phyloP scores from a whole-genome alignment of 257 asterid species.

The Penstemon newberryi region DNA sequence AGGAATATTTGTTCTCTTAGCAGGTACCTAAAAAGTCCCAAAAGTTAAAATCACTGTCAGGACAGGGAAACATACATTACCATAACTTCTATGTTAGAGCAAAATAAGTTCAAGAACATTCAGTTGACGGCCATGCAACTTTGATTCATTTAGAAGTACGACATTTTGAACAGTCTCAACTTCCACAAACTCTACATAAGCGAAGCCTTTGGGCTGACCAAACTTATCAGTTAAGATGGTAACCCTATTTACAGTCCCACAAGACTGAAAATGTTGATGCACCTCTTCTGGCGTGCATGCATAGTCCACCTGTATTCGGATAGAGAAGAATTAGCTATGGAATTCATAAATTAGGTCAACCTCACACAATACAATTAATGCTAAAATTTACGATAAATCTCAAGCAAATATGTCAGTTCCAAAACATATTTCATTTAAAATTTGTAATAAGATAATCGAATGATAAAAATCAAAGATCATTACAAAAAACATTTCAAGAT shows the following conservation, averaged over 20 bases:
- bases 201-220: conserved; percentile 36
- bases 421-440: too few species aligned
- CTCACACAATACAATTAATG: not conserved
- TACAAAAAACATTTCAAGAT: too few species aligned
- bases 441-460: too few species aligned
- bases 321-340: conserved; percentile 8
- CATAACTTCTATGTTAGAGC: not conserved
- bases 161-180: conserved; percentile 52
- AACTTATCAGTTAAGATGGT: too few species aligned
- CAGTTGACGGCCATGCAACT: conserved; percentile 27
- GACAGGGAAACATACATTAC: not conserved
- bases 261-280: too few species aligned
- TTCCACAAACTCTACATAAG: conserved; percentile 55
- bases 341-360: not conserved
- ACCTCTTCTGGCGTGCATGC: too few species aligned
- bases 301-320: conserved; percentile 40
- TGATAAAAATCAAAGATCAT: too few species aligned
- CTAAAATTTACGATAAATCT: too few species aligned
- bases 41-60: conserved; percentile 4
- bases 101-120: conserved; percentile 39
- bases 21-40: conserved; percentile 44
- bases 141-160: conserved; percentile 31
- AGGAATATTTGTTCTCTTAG: conserved; percentile 48
- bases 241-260: too few species aligned
- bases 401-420: too few species aligned